Base-by-base conservation (phyloP, 768 basidiomycete genomes). In the Mrakia blollopis region DNA sequence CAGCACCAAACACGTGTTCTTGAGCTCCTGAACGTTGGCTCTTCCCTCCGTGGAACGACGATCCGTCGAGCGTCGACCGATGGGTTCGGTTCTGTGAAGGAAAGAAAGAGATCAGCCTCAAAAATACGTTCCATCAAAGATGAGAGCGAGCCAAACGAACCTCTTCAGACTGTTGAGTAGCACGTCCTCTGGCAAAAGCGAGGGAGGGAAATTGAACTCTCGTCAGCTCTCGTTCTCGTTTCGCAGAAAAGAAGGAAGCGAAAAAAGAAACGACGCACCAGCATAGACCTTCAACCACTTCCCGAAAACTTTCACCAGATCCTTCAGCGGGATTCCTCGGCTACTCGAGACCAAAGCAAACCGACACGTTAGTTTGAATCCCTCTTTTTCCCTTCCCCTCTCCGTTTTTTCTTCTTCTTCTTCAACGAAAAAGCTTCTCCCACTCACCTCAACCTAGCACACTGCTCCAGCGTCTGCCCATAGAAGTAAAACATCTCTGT, bases 401-500 rank as follows among this genome's bases (percentile, higher is more conserved):
- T 44, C 44, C 6, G 6, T 41, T 6, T 41, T 11, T 41, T 11
- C 39, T 11, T 6, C 39, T 6, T 6, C 39, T 41, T 11, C 39
- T 6, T 41, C 39, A 6, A 6, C 39, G 6, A 41, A 41, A 41
- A 5, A 41, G 39, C 6, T 41, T 41, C 11, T 11, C 11, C 39
- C 6, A 47, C 75, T 39, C 41, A 76, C 75, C 69, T 94, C 5
- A 97, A 86, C 81, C 92, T 94, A 2, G 92, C 91, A 81, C 96
- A 98, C 81, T 94, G 92, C 72, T 98, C 97, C 50, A 99, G 85
- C 74, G 91, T 94, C 83, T 98, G 94, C 0, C 90, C 93, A 82
- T 98, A 98, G 84, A 97, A 94, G 83, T 95, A 97, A 86, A 98
- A 99, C 25, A 99, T 85, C 80, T 98, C 95, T 0, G 95, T 98